A percentile compares a stretch with the other conserved stretches of the same genome.
Evolutionary conservation across 768 basidiomycete genomes (phyloP).

Genomic region (Suillus sp.): DNA sequence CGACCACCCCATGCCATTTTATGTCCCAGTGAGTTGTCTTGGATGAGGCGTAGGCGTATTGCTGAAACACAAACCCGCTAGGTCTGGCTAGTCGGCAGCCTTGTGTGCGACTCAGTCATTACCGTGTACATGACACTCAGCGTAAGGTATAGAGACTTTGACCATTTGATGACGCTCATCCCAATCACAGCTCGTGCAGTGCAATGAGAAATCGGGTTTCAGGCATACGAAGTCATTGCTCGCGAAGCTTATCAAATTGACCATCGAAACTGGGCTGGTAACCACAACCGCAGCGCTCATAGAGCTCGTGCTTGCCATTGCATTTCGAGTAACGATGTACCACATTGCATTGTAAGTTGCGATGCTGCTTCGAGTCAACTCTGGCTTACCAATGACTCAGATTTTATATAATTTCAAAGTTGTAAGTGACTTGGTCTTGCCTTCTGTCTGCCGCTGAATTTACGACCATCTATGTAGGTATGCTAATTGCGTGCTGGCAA

Average conservation of each 20-base stretch:
- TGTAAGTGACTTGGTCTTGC: background rate
- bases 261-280: slow-evolving; percentile 28
- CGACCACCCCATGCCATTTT: slow-evolving; percentile 12
- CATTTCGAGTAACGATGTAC: slow-evolving; percentile 6
- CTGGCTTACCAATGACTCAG: background rate
- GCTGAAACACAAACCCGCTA: slow-evolving; percentile 2
- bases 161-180: background rate
- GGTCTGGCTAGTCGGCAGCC: slow-evolving; percentile 26
- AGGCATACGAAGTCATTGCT: slow-evolving; percentile 8
- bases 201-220: slow-evolving; percentile 13
- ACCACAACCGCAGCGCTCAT: slow-evolving; percentile 22
- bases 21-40: slow-evolving; percentile 12
- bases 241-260: slow-evolving; percentile 21
- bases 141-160: slow-evolving; percentile 9
- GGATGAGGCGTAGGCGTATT: background rate
- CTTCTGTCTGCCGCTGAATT: background rate
- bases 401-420: slow-evolving; percentile 13
- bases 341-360: slow-evolving; percentile 25
- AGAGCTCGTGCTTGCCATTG: slow-evolving; percentile 20
- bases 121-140: slow-evolving; percentile 22
- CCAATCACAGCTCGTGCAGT: slow-evolving; percentile 19
- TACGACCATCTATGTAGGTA: slow-evolving; percentile 13
- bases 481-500: slow-evolving; percentile 21
- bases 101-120: slow-evolving; percentile 23
- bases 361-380: background rate